These are phyloP conservation scores for Pleurotus platypus DNA, from an alignment of 768 basidiomycete species.

Conservation along the genomic window DNA sequence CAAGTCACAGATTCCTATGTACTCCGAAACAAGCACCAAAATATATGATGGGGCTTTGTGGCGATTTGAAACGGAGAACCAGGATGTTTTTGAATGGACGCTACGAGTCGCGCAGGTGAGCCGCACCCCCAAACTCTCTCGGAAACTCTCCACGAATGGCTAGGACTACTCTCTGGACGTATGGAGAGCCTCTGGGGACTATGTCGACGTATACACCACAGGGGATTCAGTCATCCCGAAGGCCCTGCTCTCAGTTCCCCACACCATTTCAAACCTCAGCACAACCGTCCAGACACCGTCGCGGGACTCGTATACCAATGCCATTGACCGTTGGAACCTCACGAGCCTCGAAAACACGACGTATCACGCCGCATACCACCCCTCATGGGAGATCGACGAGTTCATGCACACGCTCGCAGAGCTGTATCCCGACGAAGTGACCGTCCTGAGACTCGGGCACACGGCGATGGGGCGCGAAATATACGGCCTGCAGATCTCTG, in stretches of 20 bases:
- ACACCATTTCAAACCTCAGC: constrained; percentile 11
- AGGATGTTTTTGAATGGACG: constrained; percentile 1
- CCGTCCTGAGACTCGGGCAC: constrained; percentile 49
- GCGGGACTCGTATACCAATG: neutral
- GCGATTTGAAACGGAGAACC: neutral
- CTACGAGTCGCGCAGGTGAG: neutral
- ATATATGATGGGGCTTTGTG: neutral
- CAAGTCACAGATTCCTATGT: too few species aligned
- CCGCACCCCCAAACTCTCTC: neutral
- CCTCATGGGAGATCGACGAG: constrained; percentile 45
- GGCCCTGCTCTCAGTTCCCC: constrained; percentile 13
- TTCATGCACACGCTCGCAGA: constrained; percentile 49
- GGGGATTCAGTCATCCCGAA: constrained; percentile 10
- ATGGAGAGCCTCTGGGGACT: constrained; percentile 39
- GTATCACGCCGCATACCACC: constrained; percentile 50
- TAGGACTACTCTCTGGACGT: constrained; percentile 46
- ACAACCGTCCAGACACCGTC: constrained; percentile 9
- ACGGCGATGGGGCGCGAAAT: constrained; percentile 59
- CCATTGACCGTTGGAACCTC: constrained; percentile 25
- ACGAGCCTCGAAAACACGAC: constrained; percentile 30
- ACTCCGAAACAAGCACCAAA: neutral
- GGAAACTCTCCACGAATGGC: neutral
- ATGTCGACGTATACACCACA: constrained; percentile 49
- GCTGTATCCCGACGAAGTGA: constrained; percentile 42
- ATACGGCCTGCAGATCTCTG: constrained; percentile 47